Evolutionary conservation across 2,329 filamentous ascomycete species (phyloP), one percentile per base, ranked within the genome.

Genomic region (Capronia coronata): DNA sequence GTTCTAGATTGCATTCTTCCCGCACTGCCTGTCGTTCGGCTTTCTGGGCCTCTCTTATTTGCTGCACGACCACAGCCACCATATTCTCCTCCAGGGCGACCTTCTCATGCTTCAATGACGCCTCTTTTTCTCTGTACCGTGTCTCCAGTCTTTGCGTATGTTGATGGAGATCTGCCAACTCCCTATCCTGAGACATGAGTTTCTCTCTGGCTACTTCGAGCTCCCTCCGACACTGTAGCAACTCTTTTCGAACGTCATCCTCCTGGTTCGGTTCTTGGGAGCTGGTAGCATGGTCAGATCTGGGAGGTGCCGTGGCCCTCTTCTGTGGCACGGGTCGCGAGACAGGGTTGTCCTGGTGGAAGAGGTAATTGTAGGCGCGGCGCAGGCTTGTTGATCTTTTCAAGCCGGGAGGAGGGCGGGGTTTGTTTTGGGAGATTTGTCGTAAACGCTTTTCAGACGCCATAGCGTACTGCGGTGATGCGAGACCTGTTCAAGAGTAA

Each of bases 61-160:
- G 54, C 35, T 56, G 47, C 10, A 58, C 51, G 11, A 58, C 47
- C 3, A 54, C 53, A 7, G 50, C 34, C 13, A 56, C 55, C 53
- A 58, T 58, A n/a, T 42, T 52, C 39, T 58, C 56, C 39, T 58
- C 56, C 32, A 58, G 29, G 14, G 46, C 46, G 13, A 48, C 52
- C 32, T 54, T 58, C 47, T 49, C 43, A 37, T 52, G 46, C 16
- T 39, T 46, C 18, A 58, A 21, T 11, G 45, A 39, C 18, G 43
- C 52, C 35, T 59, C 52, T 41, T 59, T 59, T n/a, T 47, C 45
- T 41, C 48, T 54, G 34, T 45, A 56, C 34, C 53, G 49, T 30
- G 34, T 52, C 51, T 56, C 59, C 49, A 65, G 63, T 62, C 64
- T 58, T 60, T 52, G 59, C 52, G 62, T 61, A 56, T 52, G 52